Percentiles rank a stretch among this genome's conserved stretches.
These are phyloP conservation scores for Bipolaris sorokiniana DNA, from an alignment of 2,329 filamentous ascomycete species.

Conservation along the genomic window DNA sequence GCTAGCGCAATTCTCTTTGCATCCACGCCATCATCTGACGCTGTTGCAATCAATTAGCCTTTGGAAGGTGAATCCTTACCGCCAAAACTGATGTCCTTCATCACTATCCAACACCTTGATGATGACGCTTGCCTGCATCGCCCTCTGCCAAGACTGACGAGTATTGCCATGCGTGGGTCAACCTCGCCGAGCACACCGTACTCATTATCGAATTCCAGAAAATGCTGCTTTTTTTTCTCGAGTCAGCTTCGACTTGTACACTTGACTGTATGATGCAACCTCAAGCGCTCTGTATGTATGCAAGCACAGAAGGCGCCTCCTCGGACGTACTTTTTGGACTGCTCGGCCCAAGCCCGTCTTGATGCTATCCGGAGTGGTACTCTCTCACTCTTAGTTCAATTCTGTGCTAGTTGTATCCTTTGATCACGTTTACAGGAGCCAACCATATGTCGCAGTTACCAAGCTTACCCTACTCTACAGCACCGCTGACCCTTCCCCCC, in stretches of 20 bases:
- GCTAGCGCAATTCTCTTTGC: slow-evolving; percentile 13
- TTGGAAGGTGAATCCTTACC: no score
- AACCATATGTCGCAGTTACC: neutral
- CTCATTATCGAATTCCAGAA: slow-evolving; percentile 24
- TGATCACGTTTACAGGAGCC: neutral
- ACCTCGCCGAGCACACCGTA: slow-evolving; percentile 41
- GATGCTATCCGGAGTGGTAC: slow-evolving; percentile 14
- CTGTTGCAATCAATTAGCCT: no score
- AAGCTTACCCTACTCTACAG: neutral
- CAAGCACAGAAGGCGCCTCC: slow-evolving; percentile 6
- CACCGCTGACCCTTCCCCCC: neutral
- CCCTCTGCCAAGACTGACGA: slow-evolving; percentile 25
- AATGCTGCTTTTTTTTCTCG: slow-evolving; percentile 17
- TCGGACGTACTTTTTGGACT: slow-evolving; percentile 26
- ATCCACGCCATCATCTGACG: neutral
- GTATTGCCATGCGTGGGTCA: slow-evolving; percentile 20
- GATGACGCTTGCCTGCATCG: slow-evolving; percentile 28
- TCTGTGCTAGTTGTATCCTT: neutral
- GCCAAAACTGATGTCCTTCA: no score
- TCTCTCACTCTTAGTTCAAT: neutral
- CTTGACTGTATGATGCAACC: slow-evolving; percentile 10
- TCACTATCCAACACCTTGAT: slow-evolving; percentile 22
- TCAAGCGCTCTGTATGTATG: slow-evolving; percentile 6
- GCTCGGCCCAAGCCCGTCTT: slow-evolving; percentile 18
- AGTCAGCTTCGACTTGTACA: slow-evolving; percentile 15